Conservation (phyloP, 257 asterid genomes). For the Solanum raphanifolium region DNA sequence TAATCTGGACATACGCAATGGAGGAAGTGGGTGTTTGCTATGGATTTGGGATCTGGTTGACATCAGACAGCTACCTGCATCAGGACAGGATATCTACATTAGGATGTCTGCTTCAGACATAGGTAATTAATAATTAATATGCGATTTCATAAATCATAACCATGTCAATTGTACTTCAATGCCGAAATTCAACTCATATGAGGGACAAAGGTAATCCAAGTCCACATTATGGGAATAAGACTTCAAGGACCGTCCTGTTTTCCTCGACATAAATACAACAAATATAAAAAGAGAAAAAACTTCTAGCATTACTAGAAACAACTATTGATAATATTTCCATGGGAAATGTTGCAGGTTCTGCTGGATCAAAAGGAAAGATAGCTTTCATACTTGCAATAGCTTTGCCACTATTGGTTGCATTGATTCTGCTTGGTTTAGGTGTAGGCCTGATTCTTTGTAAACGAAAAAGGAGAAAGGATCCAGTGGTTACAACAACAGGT, state of each 20-base stretch:
- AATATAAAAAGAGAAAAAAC: background rate
- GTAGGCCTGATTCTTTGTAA: background rate
- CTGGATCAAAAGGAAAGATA: background rate
- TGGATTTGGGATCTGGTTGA: constrained; percentile 21
- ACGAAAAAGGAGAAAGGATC: background rate
- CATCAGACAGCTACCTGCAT: constrained; percentile 1
- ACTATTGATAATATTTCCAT: background rate
- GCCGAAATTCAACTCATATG: background rate
- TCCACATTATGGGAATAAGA: background rate
- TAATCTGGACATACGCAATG: constrained; percentile 3
- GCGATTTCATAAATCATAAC: background rate
- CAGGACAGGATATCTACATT: constrained; percentile 22
- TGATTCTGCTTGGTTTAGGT: background rate
- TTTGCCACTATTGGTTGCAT: background rate
- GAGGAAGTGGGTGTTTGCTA: constrained; percentile 19
- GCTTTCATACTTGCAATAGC: background rate
- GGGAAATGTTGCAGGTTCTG: background rate
- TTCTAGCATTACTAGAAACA: background rate
- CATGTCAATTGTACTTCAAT: background rate
- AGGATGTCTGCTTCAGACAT: constrained; percentile 19
- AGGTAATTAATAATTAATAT: constrained; percentile 8
- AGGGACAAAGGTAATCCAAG: background rate
- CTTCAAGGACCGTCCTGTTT: background rate
- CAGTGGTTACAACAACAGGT: background rate
- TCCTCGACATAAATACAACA: background rate